Evolutionary conservation across 345 rosid genomes (phyloP), one percentile per base, ranked within the genome.

Genomic region (Arabidopsis arenosa): DNA sequence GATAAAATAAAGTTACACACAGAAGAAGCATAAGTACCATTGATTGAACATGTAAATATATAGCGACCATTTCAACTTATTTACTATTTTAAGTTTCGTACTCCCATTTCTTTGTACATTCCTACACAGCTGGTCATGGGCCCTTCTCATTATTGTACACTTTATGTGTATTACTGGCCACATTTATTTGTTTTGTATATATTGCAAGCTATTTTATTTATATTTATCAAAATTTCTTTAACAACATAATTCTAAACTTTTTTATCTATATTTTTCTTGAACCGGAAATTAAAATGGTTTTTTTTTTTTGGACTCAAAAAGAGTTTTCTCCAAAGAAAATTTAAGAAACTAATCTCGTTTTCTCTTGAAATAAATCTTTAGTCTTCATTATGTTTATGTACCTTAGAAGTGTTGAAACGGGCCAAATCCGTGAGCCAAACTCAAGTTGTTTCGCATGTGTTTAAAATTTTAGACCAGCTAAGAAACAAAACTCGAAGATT

Each of bases 21-120:
- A 52, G 56, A 64, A 33, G 76, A 73, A 63, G 77, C 47, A 44
- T 53, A 65, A 33, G 70, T 73, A 73, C 77, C 77, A 73, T 64
- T 64, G 77, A 73, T 73, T 64, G 77, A 73, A 73, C 77, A 73
- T 54, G 64, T 73, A 64, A 73, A 73, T 53, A 73, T 35, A 70
- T 63, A 63, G 63, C 26, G 40, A 43, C 47, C 56, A 55, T 74
- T 74, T 54, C 77, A 43, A 73, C 70, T 63, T 73, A 54, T 73
- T 74, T 74, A 65, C 77, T 74, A 64, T 28, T 73, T 73, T 55
- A 74, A 65, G 78, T 65, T 74, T 74, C 41, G 70, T 74, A 74
- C 71, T 54, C 13, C 15, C 47, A 54, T 73, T 64, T 63, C 57
- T 64, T 64, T 64, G 71, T 74, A 74, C 77, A 74, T 64, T 64